Conservation (phyloP, 2,329 filamentous ascomycete genomes). For the Fusarium praegraminearum region DNA sequence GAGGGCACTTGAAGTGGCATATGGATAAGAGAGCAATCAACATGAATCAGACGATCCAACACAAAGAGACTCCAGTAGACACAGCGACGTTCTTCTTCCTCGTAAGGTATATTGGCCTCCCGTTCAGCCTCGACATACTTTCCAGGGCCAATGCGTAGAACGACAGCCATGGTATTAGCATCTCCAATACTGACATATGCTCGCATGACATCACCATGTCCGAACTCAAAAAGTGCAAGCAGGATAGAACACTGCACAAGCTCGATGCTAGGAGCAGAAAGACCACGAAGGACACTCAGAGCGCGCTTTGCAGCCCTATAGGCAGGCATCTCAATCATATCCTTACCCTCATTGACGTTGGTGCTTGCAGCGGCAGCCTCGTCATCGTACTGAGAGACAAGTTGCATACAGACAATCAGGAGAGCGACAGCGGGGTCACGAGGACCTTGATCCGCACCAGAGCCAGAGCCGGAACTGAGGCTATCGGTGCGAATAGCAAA, state of each 20-base stretch:
- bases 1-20: slow-evolving; percentile 53
- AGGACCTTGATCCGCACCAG: slow-evolving; percentile 32
- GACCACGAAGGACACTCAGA: slow-evolving; percentile 53
- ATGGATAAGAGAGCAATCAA: slow-evolving; percentile 49
- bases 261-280: slow-evolving; percentile 54
- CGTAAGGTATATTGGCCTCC: slow-evolving; percentile 45
- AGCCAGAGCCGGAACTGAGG: slow-evolving; percentile 9
- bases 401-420: slow-evolving; percentile 58
- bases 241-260: slow-evolving; percentile 57
- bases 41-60: slow-evolving; percentile 55
- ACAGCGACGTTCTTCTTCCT: slow-evolving; percentile 56
- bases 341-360: slow-evolving; percentile 49
- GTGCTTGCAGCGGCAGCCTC: slow-evolving; percentile 49
- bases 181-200: slow-evolving; percentile 59
- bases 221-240: slow-evolving; percentile 59
- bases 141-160: slow-evolving; percentile 54
- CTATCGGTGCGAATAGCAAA: slow-evolving; percentile 51
- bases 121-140: slow-evolving; percentile 51
- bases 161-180: slow-evolving; percentile 53
- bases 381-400: slow-evolving; percentile 55
- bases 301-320: slow-evolving; percentile 57
- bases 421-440: slow-evolving; percentile 52
- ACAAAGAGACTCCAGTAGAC: slow-evolving; percentile 61
- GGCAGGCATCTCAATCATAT: slow-evolving; percentile 56
- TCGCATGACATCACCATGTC: slow-evolving; percentile 57